A percentile compares a stretch with the other conserved stretches of the same genome.
These are phyloP conservation scores for Avicennia marina DNA, from an alignment of 257 asterid species.

Conservation along the genomic window DNA sequence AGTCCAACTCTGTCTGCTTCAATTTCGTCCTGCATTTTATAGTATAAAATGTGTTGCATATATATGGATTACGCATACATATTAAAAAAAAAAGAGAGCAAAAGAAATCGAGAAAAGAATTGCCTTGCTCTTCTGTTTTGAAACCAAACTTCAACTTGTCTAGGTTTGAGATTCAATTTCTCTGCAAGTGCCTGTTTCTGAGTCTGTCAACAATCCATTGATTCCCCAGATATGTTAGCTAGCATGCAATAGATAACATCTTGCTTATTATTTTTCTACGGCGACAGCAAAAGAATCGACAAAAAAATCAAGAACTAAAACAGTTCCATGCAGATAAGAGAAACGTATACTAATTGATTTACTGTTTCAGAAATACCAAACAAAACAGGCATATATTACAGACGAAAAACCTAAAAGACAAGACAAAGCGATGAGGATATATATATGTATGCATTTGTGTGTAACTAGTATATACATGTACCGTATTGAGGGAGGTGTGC, in stretches of 20 bases:
- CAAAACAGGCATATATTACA: too few relatives aligned
- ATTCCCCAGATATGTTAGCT: too few relatives aligned
- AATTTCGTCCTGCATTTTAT: slow-evolving; percentile 52
- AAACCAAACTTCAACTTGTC: slow-evolving; percentile 87
- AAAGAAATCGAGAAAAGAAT: too few relatives aligned
- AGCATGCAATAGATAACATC: too few relatives aligned
- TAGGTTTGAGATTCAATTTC: slow-evolving; percentile 50
- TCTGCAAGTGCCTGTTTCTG: slow-evolving; percentile 50
- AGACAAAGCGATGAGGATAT: neutral
- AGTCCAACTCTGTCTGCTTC: slow-evolving; percentile 78
- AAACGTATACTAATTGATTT: too few relatives aligned
- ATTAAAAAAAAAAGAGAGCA: neutral
- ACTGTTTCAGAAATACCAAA: too few relatives aligned
- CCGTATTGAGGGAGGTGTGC: slow-evolving; percentile 52
- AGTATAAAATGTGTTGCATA: neutral
- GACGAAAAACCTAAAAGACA: neutral
- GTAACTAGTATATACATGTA: slow-evolving; percentile 6
- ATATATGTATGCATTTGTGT: neutral
- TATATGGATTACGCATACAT: too few relatives aligned
- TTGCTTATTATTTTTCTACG: too few relatives aligned
- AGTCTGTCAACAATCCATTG: slow-evolving; percentile 27
- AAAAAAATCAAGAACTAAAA: neutral
- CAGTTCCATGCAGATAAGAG: neutral
- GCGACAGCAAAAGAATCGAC: neutral
- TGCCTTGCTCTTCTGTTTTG: slow-evolving; percentile 79